A percentile compares a stretch with the other conserved stretches of the same genome.
Evolutionary conservation across 2,329 filamentous ascomycete genomes (phyloP).

Genomic region (Mollisiaceae sp.): DNA sequence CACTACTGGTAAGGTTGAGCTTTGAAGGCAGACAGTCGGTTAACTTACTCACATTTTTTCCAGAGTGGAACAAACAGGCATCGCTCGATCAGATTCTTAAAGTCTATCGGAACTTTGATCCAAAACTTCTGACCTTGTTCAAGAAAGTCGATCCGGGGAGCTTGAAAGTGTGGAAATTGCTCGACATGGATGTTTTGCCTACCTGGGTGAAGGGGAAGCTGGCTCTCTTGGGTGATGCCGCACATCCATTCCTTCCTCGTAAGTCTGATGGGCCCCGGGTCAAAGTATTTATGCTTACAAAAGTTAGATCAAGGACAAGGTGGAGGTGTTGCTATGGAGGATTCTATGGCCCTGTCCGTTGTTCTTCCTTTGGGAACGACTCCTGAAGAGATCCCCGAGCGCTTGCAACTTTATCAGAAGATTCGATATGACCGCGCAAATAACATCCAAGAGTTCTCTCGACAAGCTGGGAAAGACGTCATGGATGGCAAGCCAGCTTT

Average conservation of each 20-base stretch:
- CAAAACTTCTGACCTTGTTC: constrained; percentile 47
- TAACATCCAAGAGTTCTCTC: constrained; percentile 61
- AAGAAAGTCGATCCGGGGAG: constrained; percentile 49
- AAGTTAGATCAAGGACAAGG: constrained; percentile 69
- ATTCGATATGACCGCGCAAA: constrained; percentile 63
- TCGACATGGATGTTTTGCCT: constrained; percentile 67
- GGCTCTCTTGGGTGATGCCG: constrained; percentile 68
- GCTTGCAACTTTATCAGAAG: constrained; percentile 63
- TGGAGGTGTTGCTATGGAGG: constrained; percentile 69
- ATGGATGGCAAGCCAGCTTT: constrained; percentile 33
- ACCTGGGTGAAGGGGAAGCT: constrained; percentile 59
- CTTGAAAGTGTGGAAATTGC: constrained; percentile 62
- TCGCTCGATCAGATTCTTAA: constrained; percentile 47
- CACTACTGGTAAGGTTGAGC: constrained; percentile 43
- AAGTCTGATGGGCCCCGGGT: no score
- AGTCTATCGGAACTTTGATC: constrained; percentile 50
- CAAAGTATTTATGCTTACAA: no score
- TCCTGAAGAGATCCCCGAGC: constrained; percentile 54
- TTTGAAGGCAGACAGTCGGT: no score
- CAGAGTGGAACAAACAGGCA: constrained; percentile 49
- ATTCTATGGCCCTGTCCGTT: constrained; percentile 62
- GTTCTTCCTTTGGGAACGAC: constrained; percentile 57
- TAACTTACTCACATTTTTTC: no score
- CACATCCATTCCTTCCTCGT: constrained; percentile 70
- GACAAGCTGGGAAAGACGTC: constrained; percentile 49